Percentiles rank a stretch among this genome's conserved stretches.
These are phyloP conservation scores for Hypericum androsaemum DNA, from an alignment of 345 rosid species.

Conservation along the genomic window DNA sequence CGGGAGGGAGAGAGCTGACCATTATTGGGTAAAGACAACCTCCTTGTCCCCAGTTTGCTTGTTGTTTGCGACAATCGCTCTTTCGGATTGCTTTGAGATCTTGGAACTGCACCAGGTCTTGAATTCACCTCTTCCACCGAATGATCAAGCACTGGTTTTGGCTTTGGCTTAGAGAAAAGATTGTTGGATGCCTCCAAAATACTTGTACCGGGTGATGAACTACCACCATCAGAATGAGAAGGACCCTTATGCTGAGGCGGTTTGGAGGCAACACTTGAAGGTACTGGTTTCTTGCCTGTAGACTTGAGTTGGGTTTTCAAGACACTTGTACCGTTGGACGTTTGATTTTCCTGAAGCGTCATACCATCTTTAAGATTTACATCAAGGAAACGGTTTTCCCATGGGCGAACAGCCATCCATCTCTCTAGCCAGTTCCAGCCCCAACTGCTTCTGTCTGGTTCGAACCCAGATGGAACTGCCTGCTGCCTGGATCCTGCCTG, in stretches of 20 bases:
- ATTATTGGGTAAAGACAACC: slow-evolving; percentile 59
- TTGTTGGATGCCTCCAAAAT: slow-evolving; percentile 34
- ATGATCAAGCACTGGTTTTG: slow-evolving; percentile 43
- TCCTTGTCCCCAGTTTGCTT: slow-evolving; percentile 49
- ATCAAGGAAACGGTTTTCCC: slow-evolving; percentile 98
- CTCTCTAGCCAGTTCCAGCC: slow-evolving; percentile 99
- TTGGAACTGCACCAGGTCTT: slow-evolving; percentile 34
- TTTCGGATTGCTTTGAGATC: slow-evolving; percentile 89
- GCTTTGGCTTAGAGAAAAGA: slow-evolving; percentile 34
- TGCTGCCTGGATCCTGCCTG: slow-evolving; percentile 83
- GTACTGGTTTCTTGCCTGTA: slow-evolving; percentile 36
- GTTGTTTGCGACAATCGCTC: slow-evolving; percentile 47
- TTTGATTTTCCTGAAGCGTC: slow-evolving; percentile 40
- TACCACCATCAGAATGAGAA: slow-evolving; percentile 55
- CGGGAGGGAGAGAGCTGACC: slow-evolving; percentile 37
- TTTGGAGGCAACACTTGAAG: slow-evolving; percentile 31
- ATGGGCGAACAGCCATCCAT: slow-evolving; percentile 99
- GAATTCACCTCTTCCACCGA: slow-evolving; percentile 41
- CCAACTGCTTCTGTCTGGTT: slow-evolving; percentile 97
- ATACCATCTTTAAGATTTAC: slow-evolving; percentile 72
- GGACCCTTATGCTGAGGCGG: slow-evolving; percentile 57
- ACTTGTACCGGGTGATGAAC: slow-evolving; percentile 51
- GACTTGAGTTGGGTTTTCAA: slow-evolving; percentile 42
- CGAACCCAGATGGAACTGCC: slow-evolving; percentile 52
- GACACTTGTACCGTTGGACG: slow-evolving; percentile 35